A percentile compares a stretch with the other conserved stretches of the same genome.
Evolutionary conservation across 345 rosid genomes (phyloP).

Genomic region (Melastoma malabathricum): DNA sequence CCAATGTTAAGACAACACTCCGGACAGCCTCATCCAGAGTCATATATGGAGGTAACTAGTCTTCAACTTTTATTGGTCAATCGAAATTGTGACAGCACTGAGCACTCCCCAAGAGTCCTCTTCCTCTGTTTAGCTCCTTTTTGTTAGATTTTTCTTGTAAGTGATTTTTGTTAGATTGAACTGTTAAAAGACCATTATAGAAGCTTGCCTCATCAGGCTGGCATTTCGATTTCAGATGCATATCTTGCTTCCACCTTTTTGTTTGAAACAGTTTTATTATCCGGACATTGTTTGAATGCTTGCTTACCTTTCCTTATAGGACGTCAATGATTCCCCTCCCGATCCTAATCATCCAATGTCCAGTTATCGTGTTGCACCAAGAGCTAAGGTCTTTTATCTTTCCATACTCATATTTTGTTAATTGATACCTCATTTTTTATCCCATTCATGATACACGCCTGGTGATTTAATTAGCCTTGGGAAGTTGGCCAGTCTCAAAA

Average conservation of each 20-base stretch:
- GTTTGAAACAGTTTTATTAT: constrained; percentile 3
- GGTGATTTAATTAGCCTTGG: constrained; percentile 53
- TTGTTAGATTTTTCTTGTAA: too few species aligned
- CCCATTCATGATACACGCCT: not conserved
- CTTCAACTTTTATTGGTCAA: not conserved
- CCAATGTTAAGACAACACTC: constrained; percentile 42
- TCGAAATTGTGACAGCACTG: too few species aligned
- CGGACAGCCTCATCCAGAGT: constrained; percentile 69
- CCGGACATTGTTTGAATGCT: constrained; percentile 7
- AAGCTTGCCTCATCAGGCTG: too few species aligned
- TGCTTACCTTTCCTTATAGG: constrained; percentile 33
- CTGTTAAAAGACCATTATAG: too few species aligned
- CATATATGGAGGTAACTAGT: constrained; percentile 73
- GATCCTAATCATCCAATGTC: constrained; percentile 68
- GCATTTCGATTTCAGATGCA: too few species aligned
- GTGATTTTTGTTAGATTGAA: too few species aligned
- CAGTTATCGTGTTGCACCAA: constrained; percentile 62
- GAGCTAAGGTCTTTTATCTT: constrained; percentile 53
- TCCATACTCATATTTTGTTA: too few species aligned
- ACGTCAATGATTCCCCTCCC: constrained; percentile 78
- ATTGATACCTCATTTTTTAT: not conserved
- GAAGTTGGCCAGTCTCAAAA: constrained; percentile 40
- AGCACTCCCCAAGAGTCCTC: too few species aligned
- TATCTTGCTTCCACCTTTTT: not conserved
- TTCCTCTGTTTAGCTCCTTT: too few species aligned